Evolutionary conservation across 768 basidiomycete genomes (phyloP), one percentile per base, ranked within the genome.

Genomic region (Boletus reticuloceps): DNA sequence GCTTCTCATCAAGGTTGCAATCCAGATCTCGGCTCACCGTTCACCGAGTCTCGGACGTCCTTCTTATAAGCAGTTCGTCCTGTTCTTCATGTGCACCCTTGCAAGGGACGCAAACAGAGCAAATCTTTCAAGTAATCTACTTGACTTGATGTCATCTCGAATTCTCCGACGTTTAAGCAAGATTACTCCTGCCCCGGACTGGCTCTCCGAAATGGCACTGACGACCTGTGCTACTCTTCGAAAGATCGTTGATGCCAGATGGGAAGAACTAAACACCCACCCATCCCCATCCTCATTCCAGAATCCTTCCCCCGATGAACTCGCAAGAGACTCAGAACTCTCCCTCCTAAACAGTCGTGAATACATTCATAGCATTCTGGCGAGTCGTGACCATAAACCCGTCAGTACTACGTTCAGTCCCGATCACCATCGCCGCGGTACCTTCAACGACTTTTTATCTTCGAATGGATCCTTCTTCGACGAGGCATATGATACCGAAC

Each of bases 311-410:
- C 41, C 34, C 12, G 41, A 37, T 9, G 51, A 51, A 44, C 43
- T 51, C n/a, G 11, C 8, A 1, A 42, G 47, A 13, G 75, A 77
- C 47, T 75, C 69, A 3, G 51, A 43, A 1, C 61, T 78, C 10
- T 69, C 74, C 2, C 71, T 79, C 7, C n/a, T 31, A 8, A 19
- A 32, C 19, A 46, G 45, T 46, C n/a, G 32, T 34, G 45, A 46
- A 34, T 46, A 46, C 32, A 46, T 46, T 6, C 51, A 55, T 0
- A 14, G 56, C n/a, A 61, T 64, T 22, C 53, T 71, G 5, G 29
- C 49, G 8, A 34, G 51, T 29, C 9, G 2, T 3, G 8, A 4
- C 16, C 12, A 10, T 6, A 9, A n/a, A 19, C 19, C 34, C 7
- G 2, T 13, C 22, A 6, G 2, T 4, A 5, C 44, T 19, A 1